Conservation (phyloP, 2,329 filamentous ascomycete species). For the Claviceps paspali region DNA sequence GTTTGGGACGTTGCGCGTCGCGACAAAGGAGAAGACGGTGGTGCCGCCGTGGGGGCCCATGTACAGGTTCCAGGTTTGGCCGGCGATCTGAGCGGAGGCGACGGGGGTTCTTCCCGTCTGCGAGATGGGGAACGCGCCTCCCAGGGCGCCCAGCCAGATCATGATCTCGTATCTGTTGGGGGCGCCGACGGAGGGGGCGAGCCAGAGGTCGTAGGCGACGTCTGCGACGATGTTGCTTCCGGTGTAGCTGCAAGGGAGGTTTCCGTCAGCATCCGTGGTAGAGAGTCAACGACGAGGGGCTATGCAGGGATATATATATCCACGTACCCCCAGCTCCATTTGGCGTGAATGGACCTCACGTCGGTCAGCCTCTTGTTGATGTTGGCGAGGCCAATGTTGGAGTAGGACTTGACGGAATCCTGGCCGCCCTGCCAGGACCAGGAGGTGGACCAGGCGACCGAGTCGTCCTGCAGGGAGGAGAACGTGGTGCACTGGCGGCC, state of each 20-base stretch:
- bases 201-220: slow-evolving; percentile 48
- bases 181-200: slow-evolving; percentile 27
- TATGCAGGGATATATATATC: no score
- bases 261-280: no score
- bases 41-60: slow-evolving; percentile 39
- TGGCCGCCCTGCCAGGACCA: background rate
- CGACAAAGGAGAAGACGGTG: slow-evolving; percentile 43
- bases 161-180: slow-evolving; percentile 44
- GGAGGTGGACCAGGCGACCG: background rate
- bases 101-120: slow-evolving; percentile 11
- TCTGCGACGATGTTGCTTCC: slow-evolving; percentile 29
- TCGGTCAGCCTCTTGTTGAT: background rate
- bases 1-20: slow-evolving; percentile 25
- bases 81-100: background rate
- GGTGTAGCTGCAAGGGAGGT: slow-evolving; percentile 22
- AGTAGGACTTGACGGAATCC: background rate
- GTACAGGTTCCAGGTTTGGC: slow-evolving; percentile 41
- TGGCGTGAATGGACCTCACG: background rate
- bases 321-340: background rate
- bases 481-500: background rate
- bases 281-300: no score
- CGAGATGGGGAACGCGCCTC: slow-evolving; percentile 41
- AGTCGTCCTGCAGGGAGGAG: background rate
- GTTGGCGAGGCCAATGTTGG: background rate
- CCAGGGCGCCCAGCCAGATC: slow-evolving; percentile 45